Base-by-base conservation (phyloP, 768 basidiomycete genomes). In the Cyclocybe cylindracea region DNA sequence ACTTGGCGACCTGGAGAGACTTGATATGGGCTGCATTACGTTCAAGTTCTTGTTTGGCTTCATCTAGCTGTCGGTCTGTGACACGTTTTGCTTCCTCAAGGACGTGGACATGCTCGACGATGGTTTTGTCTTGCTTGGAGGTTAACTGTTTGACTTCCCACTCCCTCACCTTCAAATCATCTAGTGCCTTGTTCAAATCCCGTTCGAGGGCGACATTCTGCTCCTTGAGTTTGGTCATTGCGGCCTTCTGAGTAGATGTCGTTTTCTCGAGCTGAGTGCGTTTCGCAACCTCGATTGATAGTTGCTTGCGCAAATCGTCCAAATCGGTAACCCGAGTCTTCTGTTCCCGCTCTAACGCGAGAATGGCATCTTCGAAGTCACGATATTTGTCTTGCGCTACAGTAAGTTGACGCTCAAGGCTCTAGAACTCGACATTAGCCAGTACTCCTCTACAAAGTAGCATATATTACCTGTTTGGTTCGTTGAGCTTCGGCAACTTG, bases 41-140 rank as follows among this genome's bases (percentile, higher is more conserved):
- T 66, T 86, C 78, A 32, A 96, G 69, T 65, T 96, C 93, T 14
- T 77, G 68, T 50, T 90, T 86, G 0, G 94, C 89, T 2, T 91
- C 90, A 14, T 77, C 82, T 11, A 98, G 83, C 63, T 97, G 92
- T 36, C 89, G 84, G 66, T 98, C 96, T 1, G 96, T 95, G 50
- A 96, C 86, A 34, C 86, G 86, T 69, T 98, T 98, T 11, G 96
- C 96, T 65, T 95, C 91, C 66, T 98, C 94, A 9, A 96, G 78
- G 29, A 98, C 96, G 65, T 98, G 87, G 19, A 97, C 92, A 63
- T 98, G 96, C 68, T 98, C 95, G 39, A 98, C 94, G 53, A 97
- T 95, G n/a, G 91, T 97, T 74, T 95, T 98, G 75, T 98, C 93
- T 64, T 97, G 89, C 64, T 81, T 85, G 2, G 90, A 87, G 46